Conservation (phyloP, 495 filamentous ascomycete species). For the Xylaria acuta region DNA sequence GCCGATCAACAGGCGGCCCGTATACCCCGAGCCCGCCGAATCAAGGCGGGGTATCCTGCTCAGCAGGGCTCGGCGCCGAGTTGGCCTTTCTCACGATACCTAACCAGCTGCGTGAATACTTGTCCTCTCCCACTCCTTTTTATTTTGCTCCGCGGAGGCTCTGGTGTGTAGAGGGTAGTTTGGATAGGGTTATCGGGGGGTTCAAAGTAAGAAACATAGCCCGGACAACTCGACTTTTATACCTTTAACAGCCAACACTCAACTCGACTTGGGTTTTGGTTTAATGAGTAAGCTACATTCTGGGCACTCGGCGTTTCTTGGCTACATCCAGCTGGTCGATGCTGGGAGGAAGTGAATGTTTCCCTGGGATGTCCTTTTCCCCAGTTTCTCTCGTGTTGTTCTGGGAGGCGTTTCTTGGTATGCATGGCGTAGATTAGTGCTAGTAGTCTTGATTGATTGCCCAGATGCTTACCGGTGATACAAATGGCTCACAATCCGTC, state of each 20-base stretch:
- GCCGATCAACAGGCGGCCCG: not conserved
- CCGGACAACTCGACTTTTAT: too few species aligned
- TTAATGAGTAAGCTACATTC: not conserved
- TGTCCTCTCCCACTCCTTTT: not conserved
- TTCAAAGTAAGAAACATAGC: too few species aligned
- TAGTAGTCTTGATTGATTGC: too few species aligned
- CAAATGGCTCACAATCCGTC: not conserved
- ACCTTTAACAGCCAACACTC: too few species aligned
- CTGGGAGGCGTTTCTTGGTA: not conserved
- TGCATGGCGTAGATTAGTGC: not conserved
- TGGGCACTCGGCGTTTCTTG: conserved; percentile 9
- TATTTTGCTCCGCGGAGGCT: not conserved
- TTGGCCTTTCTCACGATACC: not conserved
- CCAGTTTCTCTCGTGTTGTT: not conserved
- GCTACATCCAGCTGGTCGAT: not conserved
- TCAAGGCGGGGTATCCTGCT: conserved; percentile 5
- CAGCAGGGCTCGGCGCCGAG: conserved; percentile 14
- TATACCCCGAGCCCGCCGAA: not conserved
- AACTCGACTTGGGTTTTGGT: too few species aligned
- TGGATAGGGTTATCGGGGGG: not conserved
- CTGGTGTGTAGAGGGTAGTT: not conserved
- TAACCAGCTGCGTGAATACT: not conserved
- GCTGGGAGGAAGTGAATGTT: not conserved
- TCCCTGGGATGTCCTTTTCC: not conserved
- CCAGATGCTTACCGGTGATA: not conserved